A percentile compares a stretch with the other conserved stretches of the same genome.
These are phyloP conservation scores for Fusarium nurragi DNA, from an alignment of 2,329 filamentous ascomycete genomes.

Conservation along the genomic window DNA sequence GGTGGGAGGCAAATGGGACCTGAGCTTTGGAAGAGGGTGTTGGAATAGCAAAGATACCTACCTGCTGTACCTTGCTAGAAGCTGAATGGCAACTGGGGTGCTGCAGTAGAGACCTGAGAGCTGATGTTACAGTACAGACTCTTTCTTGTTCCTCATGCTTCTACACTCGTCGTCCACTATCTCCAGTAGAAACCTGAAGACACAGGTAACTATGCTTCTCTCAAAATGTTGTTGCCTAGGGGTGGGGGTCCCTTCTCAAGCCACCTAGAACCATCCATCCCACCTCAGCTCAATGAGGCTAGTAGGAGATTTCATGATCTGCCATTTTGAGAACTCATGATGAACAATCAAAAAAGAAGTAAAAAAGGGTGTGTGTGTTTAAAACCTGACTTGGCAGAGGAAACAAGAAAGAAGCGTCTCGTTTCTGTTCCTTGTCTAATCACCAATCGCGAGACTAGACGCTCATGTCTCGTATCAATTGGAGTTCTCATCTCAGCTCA, in stretches of 20 bases:
- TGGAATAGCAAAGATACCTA: background rate
- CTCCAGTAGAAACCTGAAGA: background rate
- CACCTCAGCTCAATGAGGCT: slow-evolving; percentile 26
- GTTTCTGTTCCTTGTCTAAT: background rate
- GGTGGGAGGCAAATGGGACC: slow-evolving; percentile 6
- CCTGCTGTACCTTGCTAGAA: background rate
- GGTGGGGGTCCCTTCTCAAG: slow-evolving; percentile 13
- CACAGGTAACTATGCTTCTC: background rate
- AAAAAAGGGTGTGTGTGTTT: too few relatives aligned
- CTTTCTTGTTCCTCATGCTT: background rate
- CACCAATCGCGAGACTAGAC: slow-evolving; percentile 6
- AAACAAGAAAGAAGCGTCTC: background rate
- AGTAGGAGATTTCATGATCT: slow-evolving; percentile 34
- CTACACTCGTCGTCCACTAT: background rate
- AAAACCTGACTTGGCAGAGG: background rate
- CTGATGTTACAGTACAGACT: background rate
- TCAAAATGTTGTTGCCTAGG: slow-evolving; percentile 40
- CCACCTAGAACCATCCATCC: slow-evolving; percentile 19
- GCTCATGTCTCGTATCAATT: background rate
- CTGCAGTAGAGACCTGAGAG: background rate
- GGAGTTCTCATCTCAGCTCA: slow-evolving; percentile 10
- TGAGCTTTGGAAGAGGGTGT: slow-evolving; percentile 7
- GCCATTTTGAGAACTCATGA: slow-evolving; percentile 32
- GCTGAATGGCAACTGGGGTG: slow-evolving; percentile 1
- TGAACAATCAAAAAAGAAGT: too few relatives aligned